These are phyloP conservation scores for Thuja plicata DNA, from an alignment of 83 land plant species.

Conservation along the genomic window DNA sequence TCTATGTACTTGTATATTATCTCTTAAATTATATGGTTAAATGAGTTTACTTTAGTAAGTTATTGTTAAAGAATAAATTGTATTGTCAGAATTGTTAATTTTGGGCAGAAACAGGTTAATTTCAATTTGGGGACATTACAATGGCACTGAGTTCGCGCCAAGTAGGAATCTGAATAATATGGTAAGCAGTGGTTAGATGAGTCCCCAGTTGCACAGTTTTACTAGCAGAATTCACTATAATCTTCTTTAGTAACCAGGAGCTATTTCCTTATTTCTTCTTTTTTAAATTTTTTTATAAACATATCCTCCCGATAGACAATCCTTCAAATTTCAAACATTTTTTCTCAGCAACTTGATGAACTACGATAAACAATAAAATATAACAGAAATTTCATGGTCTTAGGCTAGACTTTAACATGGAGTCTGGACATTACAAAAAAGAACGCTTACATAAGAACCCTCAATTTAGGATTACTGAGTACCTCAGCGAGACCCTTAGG, in stretches of 20 bases:
- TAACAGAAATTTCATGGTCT: not conserved
- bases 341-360: not conserved
- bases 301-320: not conserved
- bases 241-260: not conserved
- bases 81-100: too few relatives aligned
- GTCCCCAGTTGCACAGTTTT: not conserved
- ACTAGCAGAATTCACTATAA: not conserved
- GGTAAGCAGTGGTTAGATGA: not conserved
- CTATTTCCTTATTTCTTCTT: not conserved
- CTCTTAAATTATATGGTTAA: too few relatives aligned
- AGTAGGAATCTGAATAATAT: not conserved
- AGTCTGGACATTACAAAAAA: not conserved
- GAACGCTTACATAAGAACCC: not conserved
- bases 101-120: too few relatives aligned
- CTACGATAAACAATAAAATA: not conserved
- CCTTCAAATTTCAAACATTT: not conserved
- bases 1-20: too few relatives aligned
- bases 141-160: not conserved
- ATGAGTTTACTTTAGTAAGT: too few relatives aligned
- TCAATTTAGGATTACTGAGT: not conserved
- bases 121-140: too few relatives aligned
- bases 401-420: not conserved
- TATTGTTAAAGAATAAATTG: too few relatives aligned
- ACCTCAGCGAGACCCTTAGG: constrained; percentile 98
- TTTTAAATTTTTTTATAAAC: not conserved